These are phyloP conservation scores for Monosporozyma aquatica DNA, from an alignment of 805 yeast species.

Conservation along the genomic window DNA sequence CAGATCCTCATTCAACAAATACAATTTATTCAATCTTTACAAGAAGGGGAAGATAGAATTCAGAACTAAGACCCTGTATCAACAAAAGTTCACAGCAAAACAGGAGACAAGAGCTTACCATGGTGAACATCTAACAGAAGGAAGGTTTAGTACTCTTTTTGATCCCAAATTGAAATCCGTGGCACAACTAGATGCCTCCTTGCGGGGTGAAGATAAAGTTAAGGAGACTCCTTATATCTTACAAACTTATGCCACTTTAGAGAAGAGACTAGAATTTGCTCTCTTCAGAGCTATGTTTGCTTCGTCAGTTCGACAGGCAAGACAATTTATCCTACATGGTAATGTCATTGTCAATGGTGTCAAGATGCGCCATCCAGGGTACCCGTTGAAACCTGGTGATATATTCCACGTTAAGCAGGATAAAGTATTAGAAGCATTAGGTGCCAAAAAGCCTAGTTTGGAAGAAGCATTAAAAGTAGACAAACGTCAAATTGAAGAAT, in stretches of 20 bases:
- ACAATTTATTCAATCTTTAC: conserved; percentile 79
- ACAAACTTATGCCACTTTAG: conserved; percentile 84
- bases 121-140: conserved; percentile 86
- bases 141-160: conserved; percentile 67
- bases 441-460: conserved; percentile 72
- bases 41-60: conserved; percentile 54
- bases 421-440: conserved; percentile 75
- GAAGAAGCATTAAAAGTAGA: conserved; percentile 61
- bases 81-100: conserved; percentile 87
- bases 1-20: conserved; percentile 86
- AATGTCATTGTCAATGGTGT: conserved; percentile 82
- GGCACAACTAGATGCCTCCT: conserved; percentile 78
- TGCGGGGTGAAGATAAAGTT: conserved; percentile 42
- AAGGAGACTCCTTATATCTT: conserved; percentile 70
- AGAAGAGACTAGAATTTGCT: conserved; percentile 83
- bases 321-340: conserved; percentile 75
- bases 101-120: conserved; percentile 90
- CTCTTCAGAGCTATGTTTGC: conserved; percentile 90
- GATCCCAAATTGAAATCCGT: conserved; percentile 66
- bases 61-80: conserved; percentile 63
- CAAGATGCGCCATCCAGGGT: conserved; percentile 68
- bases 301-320: conserved; percentile 85
- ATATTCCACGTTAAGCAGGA: conserved; percentile 78
- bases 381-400: conserved; percentile 74
- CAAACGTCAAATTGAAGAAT: conserved; percentile 57